Evolutionary conservation across 768 basidiomycete genomes (phyloP).

Genomic region (Naganishia vishniacii): DNA sequence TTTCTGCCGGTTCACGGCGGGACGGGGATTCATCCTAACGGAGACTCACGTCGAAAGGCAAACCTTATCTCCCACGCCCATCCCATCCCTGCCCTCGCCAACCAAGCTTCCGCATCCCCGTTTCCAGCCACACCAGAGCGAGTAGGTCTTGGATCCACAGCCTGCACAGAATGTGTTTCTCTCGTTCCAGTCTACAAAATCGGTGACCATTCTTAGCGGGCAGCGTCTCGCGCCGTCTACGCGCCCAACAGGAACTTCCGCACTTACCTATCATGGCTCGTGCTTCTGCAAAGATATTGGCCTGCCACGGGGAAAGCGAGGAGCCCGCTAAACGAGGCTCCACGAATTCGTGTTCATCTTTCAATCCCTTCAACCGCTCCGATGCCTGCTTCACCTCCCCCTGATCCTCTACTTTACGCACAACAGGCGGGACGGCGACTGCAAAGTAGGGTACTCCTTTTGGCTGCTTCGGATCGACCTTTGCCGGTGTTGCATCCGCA

Average conservation of each 20-base stretch:
- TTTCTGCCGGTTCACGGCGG: too few species aligned
- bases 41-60: conserved; percentile 65
- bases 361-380: conserved; percentile 33
- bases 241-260: neutral
- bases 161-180: conserved; percentile 89
- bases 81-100: conserved; percentile 15
- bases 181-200: conserved; percentile 72
- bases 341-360: conserved; percentile 51
- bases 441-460: conserved; percentile 82
- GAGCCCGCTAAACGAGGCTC: conserved; percentile 39
- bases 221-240: too few species aligned
- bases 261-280: conserved; percentile 59
- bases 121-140: conserved; percentile 96
- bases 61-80: conserved; percentile 54
- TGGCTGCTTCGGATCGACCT: conserved; percentile 62
- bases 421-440: conserved; percentile 60
- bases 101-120: conserved; percentile 61
- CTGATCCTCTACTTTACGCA: conserved; percentile 32
- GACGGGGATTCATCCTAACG: too few species aligned
- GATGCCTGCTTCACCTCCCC: conserved; percentile 24
- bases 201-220: too few species aligned
- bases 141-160: conserved; percentile 74
- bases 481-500: conserved; percentile 52
- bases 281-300: conserved; percentile 70
- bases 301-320: conserved; percentile 61